Base-by-base conservation (phyloP, 1,284 basidiomycete species). In the Rugosomyces carneus region DNA sequence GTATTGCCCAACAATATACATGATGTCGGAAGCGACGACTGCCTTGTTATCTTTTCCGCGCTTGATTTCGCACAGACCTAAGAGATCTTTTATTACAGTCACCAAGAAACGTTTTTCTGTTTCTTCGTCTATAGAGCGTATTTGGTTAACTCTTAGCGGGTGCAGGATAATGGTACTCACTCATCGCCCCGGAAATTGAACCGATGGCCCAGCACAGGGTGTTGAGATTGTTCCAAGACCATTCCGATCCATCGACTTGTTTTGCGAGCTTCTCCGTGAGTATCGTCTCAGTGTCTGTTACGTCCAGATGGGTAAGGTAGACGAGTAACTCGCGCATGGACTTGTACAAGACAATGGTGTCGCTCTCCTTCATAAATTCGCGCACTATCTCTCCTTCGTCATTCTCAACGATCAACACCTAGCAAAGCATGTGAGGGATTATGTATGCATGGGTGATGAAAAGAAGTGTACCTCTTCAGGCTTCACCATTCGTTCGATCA, bases 1-100 rank as follows among this genome's bases (percentile, higher is more conserved):
- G 63, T 99, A 99, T 69, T 99, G 96, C 42, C 96, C 96, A 57
- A 99, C 96, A 60, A 99, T 99, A 69, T 99, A 99, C 96, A 99
- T 99, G 72, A 99, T 99, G 64, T 99, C 93, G 34, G 95, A 98
- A 1, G 96, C 96, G 51, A 99, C 96, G 51, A 99, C 94, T 1
- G 96, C 96, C 67, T 99, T 99, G 80, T 99, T 99, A 72, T 99
- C 96, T 69, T 99, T 99, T 42, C 96, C 96, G 44, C 95, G 87
- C 71, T 99, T 99, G 72, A 97, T 94, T 71, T 99, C 96, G 62
- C 91, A 94, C 23, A 99, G 69, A 2, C 96, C 95, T 8, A 99
- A 78, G 13, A 99, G 72, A 59, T 99, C 96, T 70, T 99, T 99
- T 75, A 99, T 99, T 57, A 99, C 96, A 1, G 94, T 97, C 20